These are phyloP conservation scores for Acacia acuminata DNA, from an alignment of 306 rosid species.

Conservation along the genomic window DNA sequence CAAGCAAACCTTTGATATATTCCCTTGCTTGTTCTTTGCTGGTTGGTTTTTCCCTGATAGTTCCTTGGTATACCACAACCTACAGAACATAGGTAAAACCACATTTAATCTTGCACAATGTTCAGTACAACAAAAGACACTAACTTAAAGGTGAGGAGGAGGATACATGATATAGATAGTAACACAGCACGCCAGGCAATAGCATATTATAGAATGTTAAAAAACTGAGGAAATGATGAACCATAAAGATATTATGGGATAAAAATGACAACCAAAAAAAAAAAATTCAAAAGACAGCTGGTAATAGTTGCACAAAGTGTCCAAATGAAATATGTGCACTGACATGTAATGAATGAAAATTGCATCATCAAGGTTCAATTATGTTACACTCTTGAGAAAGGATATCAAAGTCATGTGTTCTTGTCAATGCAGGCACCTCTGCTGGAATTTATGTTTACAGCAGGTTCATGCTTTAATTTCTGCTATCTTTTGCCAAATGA, in stretches of 20 bases:
- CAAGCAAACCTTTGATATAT: conserved; percentile 73
- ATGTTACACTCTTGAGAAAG: not conserved
- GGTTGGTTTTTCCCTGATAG: conserved; percentile 80
- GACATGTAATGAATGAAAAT: not conserved
- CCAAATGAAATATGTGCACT: not conserved
- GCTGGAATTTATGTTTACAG: not conserved
- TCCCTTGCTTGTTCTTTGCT: conserved; percentile 83
- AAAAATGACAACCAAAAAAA: not conserved
- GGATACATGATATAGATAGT: conserved; percentile 6
- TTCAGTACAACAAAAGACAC: conserved; percentile 20
- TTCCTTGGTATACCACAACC: conserved; percentile 90
- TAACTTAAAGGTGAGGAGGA: conserved; percentile 21
- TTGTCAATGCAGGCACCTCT: not conserved
- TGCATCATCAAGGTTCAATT: not conserved
- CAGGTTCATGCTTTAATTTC: conserved; percentile 18
- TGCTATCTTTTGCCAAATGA: conserved; percentile 3
- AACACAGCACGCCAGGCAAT: conserved; percentile 5
- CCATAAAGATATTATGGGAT: conserved; percentile 6
- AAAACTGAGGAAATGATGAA: not conserved
- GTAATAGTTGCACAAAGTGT: not conserved
- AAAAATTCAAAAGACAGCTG: not conserved
- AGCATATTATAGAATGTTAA: conserved; percentile 15
- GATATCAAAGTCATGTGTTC: not conserved
- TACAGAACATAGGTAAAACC: conserved; percentile 44
- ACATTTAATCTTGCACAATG: conserved; percentile 21